Percentiles rank a stretch among this genome's conserved stretches.
phyloP scores from a whole-genome alignment of 768 basidiomycete species.

The Amanita thiersii region DNA sequence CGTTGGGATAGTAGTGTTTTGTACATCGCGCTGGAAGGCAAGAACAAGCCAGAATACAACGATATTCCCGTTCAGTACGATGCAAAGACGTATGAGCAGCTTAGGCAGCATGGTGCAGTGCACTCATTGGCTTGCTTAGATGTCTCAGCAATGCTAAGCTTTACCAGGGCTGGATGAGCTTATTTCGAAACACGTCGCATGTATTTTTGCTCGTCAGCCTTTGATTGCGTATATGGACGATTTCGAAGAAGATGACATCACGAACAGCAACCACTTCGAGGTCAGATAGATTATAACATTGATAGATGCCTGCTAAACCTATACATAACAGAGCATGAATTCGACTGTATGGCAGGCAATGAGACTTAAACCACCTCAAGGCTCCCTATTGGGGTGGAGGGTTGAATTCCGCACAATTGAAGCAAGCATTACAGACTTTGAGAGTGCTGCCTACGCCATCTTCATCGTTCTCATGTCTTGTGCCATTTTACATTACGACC shows the following conservation, averaged over 20 bases:
- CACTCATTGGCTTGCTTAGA: not conserved
- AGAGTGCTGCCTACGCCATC: conserved; percentile 10
- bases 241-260: not conserved
- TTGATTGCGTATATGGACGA: conserved; percentile 4
- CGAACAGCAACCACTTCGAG: conserved; percentile 3
- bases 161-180: conserved; percentile 9
- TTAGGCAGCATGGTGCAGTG: conserved; percentile 7
- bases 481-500: conserved; percentile 9
- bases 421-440: conserved; percentile 10
- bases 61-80: conserved; percentile 4
- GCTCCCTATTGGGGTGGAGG: conserved; percentile 6
- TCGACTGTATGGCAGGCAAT: conserved; percentile 7
- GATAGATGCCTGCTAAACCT: not conserved
- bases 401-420: conserved; percentile 10
- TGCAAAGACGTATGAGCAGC: not conserved
- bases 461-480: conserved; percentile 8
- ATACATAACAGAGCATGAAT: conserved; percentile 2
- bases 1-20: conserved; percentile 6
- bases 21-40: conserved; percentile 3
- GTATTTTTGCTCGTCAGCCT: conserved; percentile 4
- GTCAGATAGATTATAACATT: not conserved
- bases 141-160: not conserved
- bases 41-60: conserved; percentile 9
- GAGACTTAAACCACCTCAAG: conserved; percentile 7
- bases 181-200: conserved; percentile 6